Percentiles rank a stretch among this genome's conserved stretches.
Evolutionary conservation across 139 green algal species (phyloP).

Genomic region (Choricystis sp.): DNA sequence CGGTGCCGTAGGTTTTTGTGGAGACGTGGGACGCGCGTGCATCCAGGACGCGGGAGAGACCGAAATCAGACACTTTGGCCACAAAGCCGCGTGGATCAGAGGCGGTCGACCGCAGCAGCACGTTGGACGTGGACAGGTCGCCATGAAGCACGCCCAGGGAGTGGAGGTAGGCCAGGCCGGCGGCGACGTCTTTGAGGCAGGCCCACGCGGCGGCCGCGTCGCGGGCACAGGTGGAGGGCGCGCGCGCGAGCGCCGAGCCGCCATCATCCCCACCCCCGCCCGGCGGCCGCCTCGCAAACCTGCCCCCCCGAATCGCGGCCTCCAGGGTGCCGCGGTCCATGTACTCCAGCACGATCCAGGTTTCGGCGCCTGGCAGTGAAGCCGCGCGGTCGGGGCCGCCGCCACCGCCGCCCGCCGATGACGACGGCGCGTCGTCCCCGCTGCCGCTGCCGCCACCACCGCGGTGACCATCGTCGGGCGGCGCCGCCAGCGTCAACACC

Average conservation of each 20-base stretch:
- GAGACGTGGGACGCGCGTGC: conserved; percentile 18
- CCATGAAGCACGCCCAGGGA: conserved; percentile 28
- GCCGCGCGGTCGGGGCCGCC: not conserved
- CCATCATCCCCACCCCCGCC: too few relatives aligned
- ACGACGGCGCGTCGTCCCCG: too few relatives aligned
- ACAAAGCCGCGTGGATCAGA: not conserved
- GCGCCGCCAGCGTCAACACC: not conserved
- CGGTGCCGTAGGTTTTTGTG: conserved; percentile 25
- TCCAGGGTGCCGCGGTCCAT: conserved; percentile 5
- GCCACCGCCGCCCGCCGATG: not conserved
- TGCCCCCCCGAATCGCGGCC: not conserved
- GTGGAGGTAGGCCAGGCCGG: conserved; percentile 25
- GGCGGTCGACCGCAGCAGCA: conserved; percentile 23
- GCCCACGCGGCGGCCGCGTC: not conserved
- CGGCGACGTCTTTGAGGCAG: conserved; percentile 11
- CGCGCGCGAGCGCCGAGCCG: too few relatives aligned
- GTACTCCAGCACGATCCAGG: conserved; percentile 9
- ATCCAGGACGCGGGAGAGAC: conserved; percentile 22
- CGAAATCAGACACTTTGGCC: conserved; percentile 22
- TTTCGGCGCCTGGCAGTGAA: conserved; percentile 1
- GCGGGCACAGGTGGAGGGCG: too few relatives aligned
- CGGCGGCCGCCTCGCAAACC: conserved; percentile 1
- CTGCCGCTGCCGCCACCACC: too few relatives aligned
- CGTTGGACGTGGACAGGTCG: conserved; percentile 47
- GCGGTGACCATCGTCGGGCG: not conserved